phyloP scores from a whole-genome alignment of 768 basidiomycete species.

The Auricularia cornea region DNA sequence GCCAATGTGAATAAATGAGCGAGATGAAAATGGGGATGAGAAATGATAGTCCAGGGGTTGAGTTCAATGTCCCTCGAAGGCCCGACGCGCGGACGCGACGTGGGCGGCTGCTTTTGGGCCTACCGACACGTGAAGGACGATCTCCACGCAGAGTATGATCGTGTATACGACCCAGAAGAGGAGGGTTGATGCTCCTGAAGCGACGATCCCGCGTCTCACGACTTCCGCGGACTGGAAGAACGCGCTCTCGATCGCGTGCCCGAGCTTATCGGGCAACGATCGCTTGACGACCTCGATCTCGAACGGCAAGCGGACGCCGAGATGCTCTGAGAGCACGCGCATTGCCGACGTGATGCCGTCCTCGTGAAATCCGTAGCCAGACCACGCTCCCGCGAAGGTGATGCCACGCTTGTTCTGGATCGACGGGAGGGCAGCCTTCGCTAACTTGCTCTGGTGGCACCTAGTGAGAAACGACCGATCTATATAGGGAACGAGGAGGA shows the following conservation, averaged over 20 bases:
- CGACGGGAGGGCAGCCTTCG: background rate
- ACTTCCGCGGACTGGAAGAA: too few relatives aligned
- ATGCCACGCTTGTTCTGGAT: slow-evolving; percentile 2
- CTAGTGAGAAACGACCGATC: background rate
- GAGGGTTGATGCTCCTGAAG: too few relatives aligned
- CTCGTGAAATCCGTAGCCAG: slow-evolving; percentile 1
- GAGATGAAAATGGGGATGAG: too few relatives aligned
- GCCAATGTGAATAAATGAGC: too few relatives aligned
- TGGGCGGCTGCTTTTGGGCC: too few relatives aligned
- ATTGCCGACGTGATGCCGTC: background rate
- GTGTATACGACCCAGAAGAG: too few relatives aligned
- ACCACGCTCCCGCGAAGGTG: background rate
- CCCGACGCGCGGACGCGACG: too few relatives aligned
- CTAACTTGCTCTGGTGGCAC: background rate
- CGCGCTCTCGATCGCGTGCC: background rate
- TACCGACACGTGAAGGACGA: too few relatives aligned
- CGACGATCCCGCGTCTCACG: too few relatives aligned
- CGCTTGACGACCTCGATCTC: background rate
- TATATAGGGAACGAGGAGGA: background rate
- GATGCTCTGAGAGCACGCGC: background rate
- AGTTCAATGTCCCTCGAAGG: too few relatives aligned
- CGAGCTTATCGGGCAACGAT: background rate
- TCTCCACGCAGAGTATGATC: too few relatives aligned
- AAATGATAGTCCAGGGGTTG: too few relatives aligned
- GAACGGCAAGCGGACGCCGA: background rate